These are phyloP conservation scores for Alternaria consortialis DNA, from an alignment of 2,329 filamentous ascomycete genomes.

Conservation along the genomic window DNA sequence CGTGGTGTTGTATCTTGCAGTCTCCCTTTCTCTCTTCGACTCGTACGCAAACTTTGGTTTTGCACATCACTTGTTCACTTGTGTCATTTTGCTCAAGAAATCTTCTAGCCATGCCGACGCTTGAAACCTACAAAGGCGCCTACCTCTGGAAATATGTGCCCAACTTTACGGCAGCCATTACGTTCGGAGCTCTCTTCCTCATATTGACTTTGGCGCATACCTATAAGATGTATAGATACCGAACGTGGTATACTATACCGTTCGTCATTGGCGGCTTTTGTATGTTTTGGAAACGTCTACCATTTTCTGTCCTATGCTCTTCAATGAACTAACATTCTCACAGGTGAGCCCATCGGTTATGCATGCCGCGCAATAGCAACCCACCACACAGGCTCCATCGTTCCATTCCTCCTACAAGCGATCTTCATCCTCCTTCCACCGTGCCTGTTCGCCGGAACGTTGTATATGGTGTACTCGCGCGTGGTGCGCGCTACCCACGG, in stretches of 20 bases:
- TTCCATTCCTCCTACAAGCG: slow-evolving; percentile 52
- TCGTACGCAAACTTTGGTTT: not conserved
- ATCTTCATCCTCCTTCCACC: slow-evolving; percentile 54
- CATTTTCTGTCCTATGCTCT: slow-evolving; percentile 17
- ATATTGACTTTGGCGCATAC: slow-evolving; percentile 53
- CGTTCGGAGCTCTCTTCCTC: slow-evolving; percentile 59
- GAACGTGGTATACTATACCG: slow-evolving; percentile 60
- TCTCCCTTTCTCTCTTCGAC: not conserved
- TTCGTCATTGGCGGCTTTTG: slow-evolving; percentile 59
- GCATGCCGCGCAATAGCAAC: slow-evolving; percentile 55
- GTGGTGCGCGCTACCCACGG: slow-evolving; percentile 50
- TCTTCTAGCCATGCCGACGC: slow-evolving; percentile 10
- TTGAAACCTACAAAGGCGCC: slow-evolving; percentile 20
- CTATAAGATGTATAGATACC: slow-evolving; percentile 50
- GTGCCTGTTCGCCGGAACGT: slow-evolving; percentile 54
- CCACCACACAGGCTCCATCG: slow-evolving; percentile 35
- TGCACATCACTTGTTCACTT: not conserved
- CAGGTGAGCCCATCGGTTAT: slow-evolving; percentile 64
- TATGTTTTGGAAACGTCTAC: slow-evolving; percentile 46
- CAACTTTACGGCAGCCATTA: slow-evolving; percentile 55
- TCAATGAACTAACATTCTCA: not conserved
- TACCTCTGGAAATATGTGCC: slow-evolving; percentile 51
- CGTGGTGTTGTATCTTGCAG: not conserved
- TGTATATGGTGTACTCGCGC: slow-evolving; percentile 56
- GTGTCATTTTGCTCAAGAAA: not conserved